Percentiles rank a stretch among this genome's conserved stretches.
phyloP scores from a whole-genome alignment of 2,329 filamentous ascomycete genomes.

The Pseudopithomyces chartarum region DNA sequence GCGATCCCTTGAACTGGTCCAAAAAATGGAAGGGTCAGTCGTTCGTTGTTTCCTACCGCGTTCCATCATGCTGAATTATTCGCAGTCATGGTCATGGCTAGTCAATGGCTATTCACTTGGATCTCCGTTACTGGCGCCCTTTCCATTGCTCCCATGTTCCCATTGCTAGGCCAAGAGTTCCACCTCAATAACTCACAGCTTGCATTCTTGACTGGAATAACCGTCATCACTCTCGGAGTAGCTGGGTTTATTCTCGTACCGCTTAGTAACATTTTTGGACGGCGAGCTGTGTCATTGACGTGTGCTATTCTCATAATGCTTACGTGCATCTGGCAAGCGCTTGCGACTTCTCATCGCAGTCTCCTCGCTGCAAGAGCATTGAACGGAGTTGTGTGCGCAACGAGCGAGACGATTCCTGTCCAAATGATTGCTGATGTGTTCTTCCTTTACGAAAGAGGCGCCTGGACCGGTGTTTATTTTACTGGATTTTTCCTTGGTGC shows the following conservation, averaged over 20 bases:
- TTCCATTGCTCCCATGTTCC: slow-evolving; percentile 52
- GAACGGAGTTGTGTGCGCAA: slow-evolving; percentile 50
- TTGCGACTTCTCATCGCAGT: slow-evolving; percentile 49
- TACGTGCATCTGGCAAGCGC: slow-evolving; percentile 51
- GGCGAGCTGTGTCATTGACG: slow-evolving; percentile 46
- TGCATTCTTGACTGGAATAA: slow-evolving; percentile 49
- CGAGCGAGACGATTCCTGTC: slow-evolving; percentile 50
- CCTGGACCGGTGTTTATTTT: slow-evolving; percentile 48
- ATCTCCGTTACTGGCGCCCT: slow-evolving; percentile 50
- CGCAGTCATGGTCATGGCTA: slow-evolving; percentile 42
- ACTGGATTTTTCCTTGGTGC: slow-evolving; percentile 50
- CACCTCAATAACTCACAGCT: slow-evolving; percentile 48
- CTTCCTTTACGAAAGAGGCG: slow-evolving; percentile 51
- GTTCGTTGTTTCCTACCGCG: background rate
- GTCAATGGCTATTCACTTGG: slow-evolving; percentile 50
- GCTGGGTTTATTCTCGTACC: slow-evolving; percentile 53
- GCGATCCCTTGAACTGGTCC: slow-evolving; percentile 46
- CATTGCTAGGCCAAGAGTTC: slow-evolving; percentile 48
- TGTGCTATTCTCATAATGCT: slow-evolving; percentile 48
- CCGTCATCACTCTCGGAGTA: slow-evolving; percentile 52
- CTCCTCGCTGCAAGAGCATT: slow-evolving; percentile 51
- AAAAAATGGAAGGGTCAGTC: slow-evolving; percentile 39
- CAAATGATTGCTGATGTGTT: slow-evolving; percentile 53
- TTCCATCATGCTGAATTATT: background rate
- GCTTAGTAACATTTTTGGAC: slow-evolving; percentile 51